Conservation (phyloP, 257 asterid genomes). For the Eucommia ulmoides region DNA sequence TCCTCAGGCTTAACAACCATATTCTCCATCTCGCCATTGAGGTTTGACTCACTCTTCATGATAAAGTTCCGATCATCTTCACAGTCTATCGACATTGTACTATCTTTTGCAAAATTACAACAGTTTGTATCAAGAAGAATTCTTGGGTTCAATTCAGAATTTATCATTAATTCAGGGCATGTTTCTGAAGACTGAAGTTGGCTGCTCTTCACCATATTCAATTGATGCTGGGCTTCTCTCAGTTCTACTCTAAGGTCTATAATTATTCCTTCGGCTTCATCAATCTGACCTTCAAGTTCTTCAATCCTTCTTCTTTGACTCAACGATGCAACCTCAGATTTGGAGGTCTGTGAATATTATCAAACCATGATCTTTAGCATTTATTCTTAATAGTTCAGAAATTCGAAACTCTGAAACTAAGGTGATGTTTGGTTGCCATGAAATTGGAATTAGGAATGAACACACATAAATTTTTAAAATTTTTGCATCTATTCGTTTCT, state of each 20-base stretch:
- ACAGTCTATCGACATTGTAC: slow-evolving; percentile 4
- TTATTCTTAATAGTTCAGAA: too few species aligned
- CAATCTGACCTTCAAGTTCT: slow-evolving; percentile 65
- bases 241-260: slow-evolving; percentile 61
- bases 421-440: too few species aligned
- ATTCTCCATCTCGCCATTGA: too few species aligned
- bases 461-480: too few species aligned
- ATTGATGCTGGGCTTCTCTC: slow-evolving; percentile 27
- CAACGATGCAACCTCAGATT: slow-evolving; percentile 27
- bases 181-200: too few species aligned
- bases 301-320: slow-evolving; percentile 30
- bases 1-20: too few species aligned
- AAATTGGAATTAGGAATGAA: too few species aligned
- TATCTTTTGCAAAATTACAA: slow-evolving; percentile 9
- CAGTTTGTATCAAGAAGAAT: slow-evolving; percentile 3
- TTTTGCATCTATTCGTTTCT: too few species aligned
- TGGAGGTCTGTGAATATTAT: slow-evolving; percentile 43
- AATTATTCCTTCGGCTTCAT: slow-evolving; percentile 75
- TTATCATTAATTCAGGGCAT: too few species aligned
- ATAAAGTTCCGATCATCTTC: slow-evolving; percentile 12
- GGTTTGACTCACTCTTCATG: slow-evolving; percentile 3
- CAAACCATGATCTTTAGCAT: too few species aligned
- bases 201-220: slow-evolving; percentile 25
- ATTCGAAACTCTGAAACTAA: too few species aligned
- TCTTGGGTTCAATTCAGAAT: too few species aligned